phyloP scores from a whole-genome alignment of 345 rosid genomes.

The Rhizophora apiculata region DNA sequence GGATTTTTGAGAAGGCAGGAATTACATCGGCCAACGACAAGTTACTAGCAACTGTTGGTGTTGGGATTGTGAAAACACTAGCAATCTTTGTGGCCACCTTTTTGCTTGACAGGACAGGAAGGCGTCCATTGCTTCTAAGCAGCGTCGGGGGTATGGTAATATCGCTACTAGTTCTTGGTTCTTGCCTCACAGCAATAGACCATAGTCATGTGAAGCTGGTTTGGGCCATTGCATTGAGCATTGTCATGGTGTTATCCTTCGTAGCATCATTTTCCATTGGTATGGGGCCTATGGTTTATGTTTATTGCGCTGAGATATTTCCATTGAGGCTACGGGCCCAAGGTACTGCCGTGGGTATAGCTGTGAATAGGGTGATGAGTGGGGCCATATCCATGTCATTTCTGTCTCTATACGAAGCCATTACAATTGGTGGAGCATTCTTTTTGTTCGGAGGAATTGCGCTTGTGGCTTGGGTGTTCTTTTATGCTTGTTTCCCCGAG shows the following conservation, averaged over 20 bases:
- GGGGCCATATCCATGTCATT: slow-evolving; percentile 62
- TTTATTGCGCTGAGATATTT: slow-evolving; percentile 80
- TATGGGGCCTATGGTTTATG: slow-evolving; percentile 81
- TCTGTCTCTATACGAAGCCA: slow-evolving; percentile 43
- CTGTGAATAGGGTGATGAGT: slow-evolving; percentile 63
- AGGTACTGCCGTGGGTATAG: slow-evolving; percentile 61
- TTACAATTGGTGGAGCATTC: slow-evolving; percentile 78
- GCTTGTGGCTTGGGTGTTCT: slow-evolving; percentile 49
- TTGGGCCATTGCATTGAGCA: slow-evolving; percentile 65
- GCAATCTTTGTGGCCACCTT: slow-evolving; percentile 73
- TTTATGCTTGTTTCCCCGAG: slow-evolving; percentile 56
- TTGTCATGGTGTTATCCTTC: slow-evolving; percentile 49
- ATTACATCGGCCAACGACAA: slow-evolving; percentile 36
- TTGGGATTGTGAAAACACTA: slow-evolving; percentile 61
- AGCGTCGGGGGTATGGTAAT: slow-evolving; percentile 70
- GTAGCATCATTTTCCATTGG: slow-evolving; percentile 83
- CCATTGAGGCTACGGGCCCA: slow-evolving; percentile 83
- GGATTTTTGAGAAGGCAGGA: slow-evolving; percentile 75
- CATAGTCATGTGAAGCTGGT: slow-evolving; percentile 34
- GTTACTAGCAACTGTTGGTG: slow-evolving; percentile 74
- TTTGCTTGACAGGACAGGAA: slow-evolving; percentile 66
- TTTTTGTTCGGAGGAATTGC: slow-evolving; percentile 56
- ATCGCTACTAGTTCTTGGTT: slow-evolving; percentile 43
- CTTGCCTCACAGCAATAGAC: slow-evolving; percentile 46
- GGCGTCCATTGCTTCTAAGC: slow-evolving; percentile 67